These are phyloP conservation scores for Physcia stellaris DNA, from an alignment of 495 filamentous ascomycete species.

Conservation along the genomic window DNA sequence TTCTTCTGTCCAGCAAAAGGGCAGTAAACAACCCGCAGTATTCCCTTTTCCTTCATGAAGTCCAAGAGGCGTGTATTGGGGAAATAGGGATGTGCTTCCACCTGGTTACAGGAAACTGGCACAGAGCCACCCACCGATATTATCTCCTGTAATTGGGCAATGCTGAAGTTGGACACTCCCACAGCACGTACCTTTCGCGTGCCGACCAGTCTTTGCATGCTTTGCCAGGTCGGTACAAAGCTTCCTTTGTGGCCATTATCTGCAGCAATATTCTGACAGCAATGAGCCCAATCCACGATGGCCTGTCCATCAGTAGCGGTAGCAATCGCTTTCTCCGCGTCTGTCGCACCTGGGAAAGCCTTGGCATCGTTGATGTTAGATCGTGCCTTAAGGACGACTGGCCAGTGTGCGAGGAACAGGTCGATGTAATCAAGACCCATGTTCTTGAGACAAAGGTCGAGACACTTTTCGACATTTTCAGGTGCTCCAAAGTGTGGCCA, in stretches of 20 bases:
- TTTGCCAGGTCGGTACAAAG: constrained; percentile 20
- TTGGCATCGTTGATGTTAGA: constrained; percentile 2
- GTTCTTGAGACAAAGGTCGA: constrained; percentile 53
- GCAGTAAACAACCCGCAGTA: constrained; percentile 42
- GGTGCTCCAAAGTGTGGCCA: constrained; percentile 32
- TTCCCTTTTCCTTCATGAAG: constrained; percentile 33
- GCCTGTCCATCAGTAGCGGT: neutral
- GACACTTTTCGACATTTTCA: constrained; percentile 43
- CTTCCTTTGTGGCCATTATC: constrained; percentile 1
- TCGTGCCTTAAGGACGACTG: constrained; percentile 29
- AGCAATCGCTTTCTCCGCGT: constrained; percentile 5
- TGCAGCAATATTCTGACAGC: constrained; percentile 1
- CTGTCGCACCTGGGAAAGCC: constrained; percentile 4
- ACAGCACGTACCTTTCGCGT: constrained; percentile 49
- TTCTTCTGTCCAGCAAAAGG: constrained; percentile 36
- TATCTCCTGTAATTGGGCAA: constrained; percentile 27
- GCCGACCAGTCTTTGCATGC: constrained; percentile 66
- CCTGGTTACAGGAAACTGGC: constrained; percentile 30
- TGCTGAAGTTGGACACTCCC: constrained; percentile 42
- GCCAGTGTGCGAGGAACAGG: constrained; percentile 82
- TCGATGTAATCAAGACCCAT: constrained; percentile 69
- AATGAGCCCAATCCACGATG: constrained; percentile 6
- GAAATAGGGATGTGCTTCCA: constrained; percentile 49
- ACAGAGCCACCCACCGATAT: constrained; percentile 9
- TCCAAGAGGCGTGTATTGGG: constrained; percentile 33